Evolutionary conservation across 2,329 filamentous ascomycete species (phyloP).

Genomic region (Aspergillus carbonarius): DNA sequence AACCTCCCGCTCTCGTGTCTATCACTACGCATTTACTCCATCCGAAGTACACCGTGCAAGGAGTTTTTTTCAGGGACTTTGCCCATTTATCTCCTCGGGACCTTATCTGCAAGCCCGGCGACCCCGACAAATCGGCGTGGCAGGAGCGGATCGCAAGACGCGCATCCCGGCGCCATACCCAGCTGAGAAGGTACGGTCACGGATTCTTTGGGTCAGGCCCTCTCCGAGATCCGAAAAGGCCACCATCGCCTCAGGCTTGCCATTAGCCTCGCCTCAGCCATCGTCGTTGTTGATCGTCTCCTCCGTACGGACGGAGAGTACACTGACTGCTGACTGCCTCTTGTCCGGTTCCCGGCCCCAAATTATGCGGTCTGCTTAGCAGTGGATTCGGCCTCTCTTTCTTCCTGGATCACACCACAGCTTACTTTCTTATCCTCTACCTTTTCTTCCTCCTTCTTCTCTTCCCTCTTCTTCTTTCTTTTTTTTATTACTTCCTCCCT

Average conservation of each 20-base stretch:
- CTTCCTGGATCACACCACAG: conserved; percentile 20
- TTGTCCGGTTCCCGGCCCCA: conserved; percentile 14
- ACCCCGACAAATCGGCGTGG: too few relatives aligned
- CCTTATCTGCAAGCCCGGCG: too few relatives aligned
- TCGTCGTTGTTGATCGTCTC: background rate
- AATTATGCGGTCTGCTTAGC: conserved; percentile 20
- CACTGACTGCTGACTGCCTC: background rate
- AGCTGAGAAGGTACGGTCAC: background rate
- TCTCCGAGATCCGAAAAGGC: conserved; percentile 8
- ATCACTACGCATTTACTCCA: too few relatives aligned
- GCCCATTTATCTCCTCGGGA: too few relatives aligned
- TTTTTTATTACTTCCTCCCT: conserved; percentile 9
- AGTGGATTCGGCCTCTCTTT: conserved; percentile 14
- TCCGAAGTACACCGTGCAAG: too few relatives aligned
- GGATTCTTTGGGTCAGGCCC: background rate
- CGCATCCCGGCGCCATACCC: background rate
- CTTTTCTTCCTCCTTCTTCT: conserved; percentile 3
- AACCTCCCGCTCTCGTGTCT: too few relatives aligned
- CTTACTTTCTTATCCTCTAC: conserved; percentile 14
- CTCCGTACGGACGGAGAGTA: background rate
- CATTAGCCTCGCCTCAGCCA: background rate
- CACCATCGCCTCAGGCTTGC: conserved; percentile 11
- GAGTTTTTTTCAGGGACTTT: too few relatives aligned
- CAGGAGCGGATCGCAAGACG: background rate
- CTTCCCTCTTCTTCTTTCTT: conserved; percentile 7